A percentile compares a stretch with the other conserved stretches of the same genome.
phyloP scores from a whole-genome alignment of 208 protist genomes.

The Crithidia sp. region DNA sequence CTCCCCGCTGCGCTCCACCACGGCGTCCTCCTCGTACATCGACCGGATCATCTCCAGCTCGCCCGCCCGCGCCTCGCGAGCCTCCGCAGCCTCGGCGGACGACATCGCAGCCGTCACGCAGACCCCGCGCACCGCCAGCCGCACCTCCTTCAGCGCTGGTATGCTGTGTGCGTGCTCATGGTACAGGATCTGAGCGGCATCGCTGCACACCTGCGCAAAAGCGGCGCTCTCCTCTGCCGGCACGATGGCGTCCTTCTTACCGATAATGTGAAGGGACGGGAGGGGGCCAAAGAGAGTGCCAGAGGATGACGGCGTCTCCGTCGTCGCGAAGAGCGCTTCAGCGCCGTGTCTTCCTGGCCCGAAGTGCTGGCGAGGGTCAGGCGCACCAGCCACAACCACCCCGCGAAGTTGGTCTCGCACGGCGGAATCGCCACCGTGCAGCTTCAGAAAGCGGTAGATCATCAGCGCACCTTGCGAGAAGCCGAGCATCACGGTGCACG shows the following conservation, averaged over 20 bases:
- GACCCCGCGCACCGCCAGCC: conserved; percentile 44
- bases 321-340: conserved; percentile 1
- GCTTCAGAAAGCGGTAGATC: conserved; percentile 69
- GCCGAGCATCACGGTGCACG: conserved; percentile 62
- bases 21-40: conserved; percentile 77
- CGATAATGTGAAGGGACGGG: conserved; percentile 82
- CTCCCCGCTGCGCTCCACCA: conserved; percentile 14
- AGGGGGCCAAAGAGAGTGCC: conserved; percentile 46
- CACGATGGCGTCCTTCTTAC: conserved; percentile 78
- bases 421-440: conserved; percentile 26
- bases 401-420: conserved; percentile 24
- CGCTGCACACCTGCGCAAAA: conserved; percentile 67
- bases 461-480: conserved; percentile 87
- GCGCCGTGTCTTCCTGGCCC: conserved; percentile 6
- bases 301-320: not conserved
- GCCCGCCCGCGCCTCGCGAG: conserved; percentile 38
- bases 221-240: conserved; percentile 50
- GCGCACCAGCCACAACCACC: conserved; percentile 73
- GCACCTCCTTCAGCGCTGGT: conserved; percentile 60
- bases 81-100: conserved; percentile 22
- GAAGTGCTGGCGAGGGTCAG: conserved; percentile 62
- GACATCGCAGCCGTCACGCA: conserved; percentile 31
- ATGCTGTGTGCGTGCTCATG: conserved; percentile 89
- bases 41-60: conserved; percentile 80
- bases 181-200: conserved; percentile 46